phyloP scores from a whole-genome alignment of 2,329 filamentous ascomycete genomes.

The Arthroderma sp. region DNA sequence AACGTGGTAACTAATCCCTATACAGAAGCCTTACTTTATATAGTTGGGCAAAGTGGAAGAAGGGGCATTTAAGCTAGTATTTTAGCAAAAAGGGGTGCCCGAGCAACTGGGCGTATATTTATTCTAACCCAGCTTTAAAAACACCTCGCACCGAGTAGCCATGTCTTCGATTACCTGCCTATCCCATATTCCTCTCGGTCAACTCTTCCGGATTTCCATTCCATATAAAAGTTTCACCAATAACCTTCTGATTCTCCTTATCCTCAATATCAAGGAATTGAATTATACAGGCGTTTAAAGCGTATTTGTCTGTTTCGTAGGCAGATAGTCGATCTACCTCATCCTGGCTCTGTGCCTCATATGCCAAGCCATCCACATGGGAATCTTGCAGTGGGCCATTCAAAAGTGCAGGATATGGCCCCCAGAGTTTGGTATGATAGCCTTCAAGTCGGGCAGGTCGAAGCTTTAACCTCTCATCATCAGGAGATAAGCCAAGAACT shows the following conservation, averaged over 20 bases:
- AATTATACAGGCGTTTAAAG: neutral
- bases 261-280: slow-evolving; percentile 1
- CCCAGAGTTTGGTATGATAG: slow-evolving; percentile 22
- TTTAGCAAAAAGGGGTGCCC: no score
- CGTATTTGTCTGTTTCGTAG: slow-evolving; percentile 8
- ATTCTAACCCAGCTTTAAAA: no score
- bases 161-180: neutral
- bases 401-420: slow-evolving; percentile 20
- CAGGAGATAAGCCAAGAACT: slow-evolving; percentile 14
- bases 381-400: slow-evolving; percentile 10
- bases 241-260: neutral
- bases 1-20: no score
- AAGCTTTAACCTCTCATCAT: slow-evolving; percentile 13
- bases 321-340: slow-evolving; percentile 1
- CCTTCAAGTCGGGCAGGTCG: slow-evolving; percentile 18
- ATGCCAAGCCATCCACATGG: slow-evolving; percentile 18
- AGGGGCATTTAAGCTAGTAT: no score
- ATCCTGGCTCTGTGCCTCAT: slow-evolving; percentile 13
- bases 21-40: no score
- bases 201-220: slow-evolving; percentile 3
- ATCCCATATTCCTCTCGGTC: neutral
- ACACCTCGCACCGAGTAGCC: no score
- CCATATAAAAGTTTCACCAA: slow-evolving; percentile 4
- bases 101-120: no score
- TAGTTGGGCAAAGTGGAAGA: no score